Conservation (phyloP, 2,329 filamentous ascomycete species). For the Cercospora sesami region DNA sequence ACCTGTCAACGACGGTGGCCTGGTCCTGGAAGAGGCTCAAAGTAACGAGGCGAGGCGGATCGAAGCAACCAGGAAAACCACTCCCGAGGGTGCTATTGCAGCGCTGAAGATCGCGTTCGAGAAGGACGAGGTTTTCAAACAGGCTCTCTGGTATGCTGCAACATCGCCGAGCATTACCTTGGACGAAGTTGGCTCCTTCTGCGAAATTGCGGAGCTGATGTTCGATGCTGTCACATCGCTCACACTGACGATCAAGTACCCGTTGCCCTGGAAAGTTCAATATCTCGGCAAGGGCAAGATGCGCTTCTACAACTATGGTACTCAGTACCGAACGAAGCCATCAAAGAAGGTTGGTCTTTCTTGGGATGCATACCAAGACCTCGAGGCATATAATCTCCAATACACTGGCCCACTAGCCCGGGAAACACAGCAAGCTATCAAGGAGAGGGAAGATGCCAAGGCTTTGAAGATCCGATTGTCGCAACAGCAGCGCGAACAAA, state of each 20-base stretch:
- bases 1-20: slow-evolving; percentile 41
- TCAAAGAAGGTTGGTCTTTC: slow-evolving; percentile 27
- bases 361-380: slow-evolving; percentile 33
- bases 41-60: slow-evolving; percentile 54
- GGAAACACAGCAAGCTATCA: slow-evolving; percentile 18
- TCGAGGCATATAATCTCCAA: slow-evolving; percentile 34
- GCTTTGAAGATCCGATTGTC: slow-evolving; percentile 18
- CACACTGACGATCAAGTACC: slow-evolving; percentile 54
- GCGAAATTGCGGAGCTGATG: slow-evolving; percentile 59
- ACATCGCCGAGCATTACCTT: slow-evolving; percentile 52
- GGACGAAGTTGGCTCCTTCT: slow-evolving; percentile 57
- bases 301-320: slow-evolving; percentile 35
- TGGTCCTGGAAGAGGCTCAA: slow-evolving; percentile 61
- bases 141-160: slow-evolving; percentile 59
- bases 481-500: slow-evolving; percentile 15
- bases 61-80: slow-evolving; percentile 55
- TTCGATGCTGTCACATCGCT: slow-evolving; percentile 55
- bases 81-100: slow-evolving; percentile 58
- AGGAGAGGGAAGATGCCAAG: slow-evolving; percentile 15
- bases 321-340: slow-evolving; percentile 32
- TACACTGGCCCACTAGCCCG: slow-evolving; percentile 36
- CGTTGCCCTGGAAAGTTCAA: slow-evolving; percentile 58
- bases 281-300: slow-evolving; percentile 53
- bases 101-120: slow-evolving; percentile 57
- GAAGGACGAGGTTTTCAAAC: slow-evolving; percentile 51